Conservation (phyloP, 2,329 filamentous ascomycete genomes). For the Plectosphaerella sp. region DNA sequence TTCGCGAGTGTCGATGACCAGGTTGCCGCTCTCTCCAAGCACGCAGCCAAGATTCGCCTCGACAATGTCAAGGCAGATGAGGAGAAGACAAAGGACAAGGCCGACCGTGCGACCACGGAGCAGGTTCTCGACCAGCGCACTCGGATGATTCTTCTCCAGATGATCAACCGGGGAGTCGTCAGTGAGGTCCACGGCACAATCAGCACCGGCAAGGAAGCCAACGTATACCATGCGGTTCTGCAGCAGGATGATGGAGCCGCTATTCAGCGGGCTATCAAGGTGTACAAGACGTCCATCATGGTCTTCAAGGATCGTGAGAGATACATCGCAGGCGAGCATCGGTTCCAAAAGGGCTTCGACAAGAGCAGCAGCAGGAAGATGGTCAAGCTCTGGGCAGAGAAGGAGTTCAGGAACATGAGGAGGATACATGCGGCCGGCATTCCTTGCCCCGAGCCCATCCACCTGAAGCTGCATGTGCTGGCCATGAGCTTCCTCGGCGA, state of each 20-base stretch:
- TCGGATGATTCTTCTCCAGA: conserved; percentile 90
- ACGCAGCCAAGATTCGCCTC: conserved; percentile 81
- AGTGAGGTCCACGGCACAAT: conserved; percentile 92
- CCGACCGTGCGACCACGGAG: conserved; percentile 88
- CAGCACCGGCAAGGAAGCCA: conserved; percentile 96
- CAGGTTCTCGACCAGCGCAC: conserved; percentile 93
- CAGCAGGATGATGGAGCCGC: conserved; percentile 51
- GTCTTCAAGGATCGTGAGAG: conserved; percentile 97
- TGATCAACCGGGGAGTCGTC: conserved; percentile 88
- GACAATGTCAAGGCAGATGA: conserved; percentile 54
- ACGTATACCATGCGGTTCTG: conserved; percentile 87
- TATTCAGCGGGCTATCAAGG: conserved; percentile 85
- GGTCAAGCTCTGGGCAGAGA: conserved; percentile 98
- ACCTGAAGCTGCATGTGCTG: conserved; percentile 87
- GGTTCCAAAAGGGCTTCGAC: conserved; percentile 86
- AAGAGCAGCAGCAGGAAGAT: conserved; percentile 94
- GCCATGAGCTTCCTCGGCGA: conserved; percentile 94
- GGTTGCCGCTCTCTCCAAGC: conserved; percentile 75
- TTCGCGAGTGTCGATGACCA: conserved; percentile 80
- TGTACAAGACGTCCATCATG: conserved; percentile 97
- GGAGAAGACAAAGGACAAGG: conserved; percentile 72
- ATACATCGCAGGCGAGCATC: conserved; percentile 91
- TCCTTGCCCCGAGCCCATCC: conserved; percentile 83
- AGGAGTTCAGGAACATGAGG: conserved; percentile 92
- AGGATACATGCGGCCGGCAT: conserved; percentile 81